Base-by-base conservation (phyloP, 208 protist species). In the Entamoeba histolytica region DNA sequence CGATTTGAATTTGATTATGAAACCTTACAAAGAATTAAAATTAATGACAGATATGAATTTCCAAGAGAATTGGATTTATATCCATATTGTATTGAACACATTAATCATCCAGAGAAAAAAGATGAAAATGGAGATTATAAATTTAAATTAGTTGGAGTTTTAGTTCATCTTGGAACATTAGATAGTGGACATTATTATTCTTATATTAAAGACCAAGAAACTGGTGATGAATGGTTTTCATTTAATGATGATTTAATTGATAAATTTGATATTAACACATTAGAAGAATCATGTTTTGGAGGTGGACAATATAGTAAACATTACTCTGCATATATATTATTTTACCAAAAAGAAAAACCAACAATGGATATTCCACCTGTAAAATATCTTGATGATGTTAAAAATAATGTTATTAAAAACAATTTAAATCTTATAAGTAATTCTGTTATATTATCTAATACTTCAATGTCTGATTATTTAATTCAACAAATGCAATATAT, bases 1-100 rank as follows among this genome's bases (percentile, higher is more conserved):
- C 17, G 92, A 31, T 91, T 93, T 93, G 92, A 93, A 50, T 93
- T 93, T 91, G 87, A 93, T n/a, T 93, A 57, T n/a, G 47, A 93
- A 91, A 91, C 61, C 4, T 51, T 93, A 23, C 39, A 92, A 31
- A 19, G 49, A 91, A 51, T 93, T 17, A 93, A 93, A 55, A 31
- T 93, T 10, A 93, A 93, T 49, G 49, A 93, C 10, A 15, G 92
- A 49, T 93, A 52, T 55, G 92, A 93, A 50, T 93, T 93, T n/a
- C 92, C 92, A 28, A 49, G 35, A 49, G 49, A 49, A 19, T n/a
- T 93, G 0, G 49, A 93, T 55, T 52, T 93, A n/a, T 50, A 49
- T 23, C 31, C 31, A 52, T 93, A 57, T n/a, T 57, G 23, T 47
- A 35, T 31, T 23, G 92, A 93, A 28, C 17, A 31, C 1, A 51